Base-by-base conservation (phyloP, 176 grass and related monocot species). In the Canna indica region DNA sequence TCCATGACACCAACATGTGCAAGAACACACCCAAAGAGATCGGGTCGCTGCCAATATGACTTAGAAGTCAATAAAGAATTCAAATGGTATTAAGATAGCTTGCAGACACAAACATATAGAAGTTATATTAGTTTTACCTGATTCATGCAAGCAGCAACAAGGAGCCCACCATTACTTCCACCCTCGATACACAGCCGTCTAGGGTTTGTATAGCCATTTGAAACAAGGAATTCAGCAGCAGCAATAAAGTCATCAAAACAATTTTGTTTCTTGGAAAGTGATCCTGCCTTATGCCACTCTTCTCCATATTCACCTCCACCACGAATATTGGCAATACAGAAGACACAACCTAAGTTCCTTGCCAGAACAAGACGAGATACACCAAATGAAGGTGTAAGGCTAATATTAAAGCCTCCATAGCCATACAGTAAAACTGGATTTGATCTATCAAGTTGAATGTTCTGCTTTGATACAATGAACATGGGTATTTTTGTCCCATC, bases 1-100 rank as follows among this genome's bases (percentile, higher is more conserved):
- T 96, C 93, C 93, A 96, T 91, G 42, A 97, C 93, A 35, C 93
- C 88, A 70, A 97, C 93, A 85, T 92, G 88, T 67, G 88, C 88
- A 75, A 97, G 80, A 79, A 86, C 93, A 83, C 93, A 97, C 12
- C 79, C 88, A 81, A 91, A 97, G 16, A 97, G 93, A 79, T 97
- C 88, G 74, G 93, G 93, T 27, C 93, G 75, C 93, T 97, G 69
- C 41, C 74, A 77, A 41, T 41, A 45, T 1, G 10, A 56, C 35
- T 58, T 59, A 17, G 1, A 47, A 69, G 24, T 34, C 38, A 70
- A 70, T 13, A 16, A 1, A 3, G 36, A 44, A 44, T 44, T 44
- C 7, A 44, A 44, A 44, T 44, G 41, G 7, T 10, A 44, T 44
- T 1, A 44, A 44, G 7, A 0, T 44, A 44, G 13, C 20, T 72